Base-by-base conservation (phyloP, 2,329 filamentous ascomycete species). In the Botrytis tulipae region DNA sequence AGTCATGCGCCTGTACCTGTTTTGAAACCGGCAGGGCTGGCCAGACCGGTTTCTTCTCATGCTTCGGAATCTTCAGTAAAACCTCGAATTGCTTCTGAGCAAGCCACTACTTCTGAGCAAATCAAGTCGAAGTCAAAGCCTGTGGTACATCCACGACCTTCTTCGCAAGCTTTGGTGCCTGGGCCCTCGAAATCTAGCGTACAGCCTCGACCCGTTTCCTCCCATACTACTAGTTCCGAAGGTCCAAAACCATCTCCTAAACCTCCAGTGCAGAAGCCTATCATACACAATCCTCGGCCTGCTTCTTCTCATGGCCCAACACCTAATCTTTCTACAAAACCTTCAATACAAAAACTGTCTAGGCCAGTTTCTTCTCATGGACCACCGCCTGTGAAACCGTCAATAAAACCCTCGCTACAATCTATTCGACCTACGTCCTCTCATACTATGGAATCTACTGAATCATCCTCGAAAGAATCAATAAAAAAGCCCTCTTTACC, bases 41-140 rank as follows among this genome's bases (percentile, higher is more conserved):
- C 69, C 22, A 70, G 73, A 37, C 68, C 76, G 57, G 37, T 70
- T 22, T 71, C 35, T 54, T 76, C 71, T 48, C 79, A 78, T 25
- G 59, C 70, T n/a, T 73, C 74, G 9, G 73, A 57, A 16, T 37
- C 66, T 42, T 9, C 14, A 0, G 35, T 57, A 25, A 18, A 42
- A 16, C 12, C 66, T 57, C 48, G 25, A 29, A 29, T 20, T 57
- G 16, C 66, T 68, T 25, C 35, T 22, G 40, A 18, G 37, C 25
- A 54, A 57, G 35, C 46, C n/a, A 37, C 70, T 60, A n/a, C 18
- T 44, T 25, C 67, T 60, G 57, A 40, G 59, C 20, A 46, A 65
- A 10, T 51, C 1, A 10, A 51, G 22, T 61, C 25, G 40, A 40
- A 35, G n/a, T 29, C 37, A 44, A 71, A 66, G 14, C 60, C 70